phyloP scores from a whole-genome alignment of 2,329 filamentous ascomycete species.

The Alternaria panax region DNA sequence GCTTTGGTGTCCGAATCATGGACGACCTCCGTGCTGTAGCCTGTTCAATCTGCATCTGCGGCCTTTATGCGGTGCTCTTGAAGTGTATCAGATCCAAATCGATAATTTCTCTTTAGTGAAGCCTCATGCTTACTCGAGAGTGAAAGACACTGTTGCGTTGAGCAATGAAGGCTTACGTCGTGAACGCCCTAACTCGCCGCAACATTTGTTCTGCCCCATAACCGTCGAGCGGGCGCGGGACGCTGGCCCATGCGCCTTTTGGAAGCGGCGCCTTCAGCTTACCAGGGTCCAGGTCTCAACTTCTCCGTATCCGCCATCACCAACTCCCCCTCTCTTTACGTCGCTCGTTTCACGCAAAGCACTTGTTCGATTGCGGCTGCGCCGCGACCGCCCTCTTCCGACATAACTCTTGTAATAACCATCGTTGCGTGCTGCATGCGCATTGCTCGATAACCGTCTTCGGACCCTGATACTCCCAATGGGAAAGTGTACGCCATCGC shows the following conservation, averaged over 20 bases:
- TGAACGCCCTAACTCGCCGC: conserved; percentile 7
- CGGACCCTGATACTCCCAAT: conserved; percentile 39
- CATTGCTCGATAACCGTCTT: conserved; percentile 20
- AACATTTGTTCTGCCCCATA: conserved; percentile 6
- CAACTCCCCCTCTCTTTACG: conserved; percentile 17
- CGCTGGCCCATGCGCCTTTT: conserved; percentile 19
- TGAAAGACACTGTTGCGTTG: background rate
- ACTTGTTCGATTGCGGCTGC: conserved; percentile 14
- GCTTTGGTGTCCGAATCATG: background rate
- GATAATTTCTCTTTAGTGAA: no score
- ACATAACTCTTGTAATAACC: conserved; percentile 7
- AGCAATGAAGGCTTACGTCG: conserved; percentile 7
- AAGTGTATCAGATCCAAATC: background rate
- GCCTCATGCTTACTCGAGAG: background rate
- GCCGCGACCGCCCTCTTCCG: conserved; percentile 9
- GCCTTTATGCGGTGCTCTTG: background rate
- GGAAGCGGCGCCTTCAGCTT: conserved; percentile 18
- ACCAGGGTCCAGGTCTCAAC: conserved; percentile 20
- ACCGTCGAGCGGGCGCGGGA: conserved; percentile 19
- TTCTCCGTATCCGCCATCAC: conserved; percentile 6
- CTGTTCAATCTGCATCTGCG: background rate
- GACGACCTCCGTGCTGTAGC: background rate
- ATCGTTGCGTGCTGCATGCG: conserved; percentile 38
- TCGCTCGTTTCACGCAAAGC: conserved; percentile 34
- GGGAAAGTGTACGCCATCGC: conserved; percentile 52